Evolutionary conservation across 441 rosid genomes (phyloP).

Genomic region (Erodium trifolium): DNA sequence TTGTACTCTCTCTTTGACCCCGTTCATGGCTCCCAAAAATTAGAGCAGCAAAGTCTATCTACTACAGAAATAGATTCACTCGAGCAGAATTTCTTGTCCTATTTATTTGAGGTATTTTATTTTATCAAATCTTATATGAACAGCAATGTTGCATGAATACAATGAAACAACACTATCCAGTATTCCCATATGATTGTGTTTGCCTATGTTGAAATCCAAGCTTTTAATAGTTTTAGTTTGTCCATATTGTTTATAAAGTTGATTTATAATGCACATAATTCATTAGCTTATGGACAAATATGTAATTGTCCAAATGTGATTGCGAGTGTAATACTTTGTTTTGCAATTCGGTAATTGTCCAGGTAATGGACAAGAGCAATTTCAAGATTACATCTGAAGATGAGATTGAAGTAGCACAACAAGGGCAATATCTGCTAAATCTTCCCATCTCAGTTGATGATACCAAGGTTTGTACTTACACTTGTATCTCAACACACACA

Average conservation of each 20-base stretch:
- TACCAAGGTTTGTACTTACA: constrained; percentile 37
- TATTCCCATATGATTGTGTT: neutral
- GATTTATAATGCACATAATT: no score
- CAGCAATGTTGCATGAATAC: neutral
- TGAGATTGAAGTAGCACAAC: constrained; percentile 66
- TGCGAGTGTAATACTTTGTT: no score
- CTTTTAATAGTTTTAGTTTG: no score
- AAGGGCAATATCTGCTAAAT: constrained; percentile 75
- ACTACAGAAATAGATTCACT: constrained; percentile 52
- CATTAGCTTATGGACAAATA: no score
- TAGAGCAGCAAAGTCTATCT: constrained; percentile 55
- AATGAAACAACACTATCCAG: neutral
- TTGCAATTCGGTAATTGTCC: neutral
- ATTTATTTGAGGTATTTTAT: constrained; percentile 48
- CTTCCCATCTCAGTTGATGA: constrained; percentile 74
- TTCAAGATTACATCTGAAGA: constrained; percentile 53
- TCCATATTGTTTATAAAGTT: no score
- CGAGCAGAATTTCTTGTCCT: constrained; percentile 53
- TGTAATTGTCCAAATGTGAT: no score
- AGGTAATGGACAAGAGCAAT: constrained; percentile 88
- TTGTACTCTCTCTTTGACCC: constrained; percentile 74
- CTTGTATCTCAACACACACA: neutral
- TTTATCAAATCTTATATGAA: no score
- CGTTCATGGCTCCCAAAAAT: constrained; percentile 46
- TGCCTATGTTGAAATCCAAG: no score